Evolutionary conservation across 257 asterid genomes (phyloP).

Genomic region (Lavandula angustifolia): DNA sequence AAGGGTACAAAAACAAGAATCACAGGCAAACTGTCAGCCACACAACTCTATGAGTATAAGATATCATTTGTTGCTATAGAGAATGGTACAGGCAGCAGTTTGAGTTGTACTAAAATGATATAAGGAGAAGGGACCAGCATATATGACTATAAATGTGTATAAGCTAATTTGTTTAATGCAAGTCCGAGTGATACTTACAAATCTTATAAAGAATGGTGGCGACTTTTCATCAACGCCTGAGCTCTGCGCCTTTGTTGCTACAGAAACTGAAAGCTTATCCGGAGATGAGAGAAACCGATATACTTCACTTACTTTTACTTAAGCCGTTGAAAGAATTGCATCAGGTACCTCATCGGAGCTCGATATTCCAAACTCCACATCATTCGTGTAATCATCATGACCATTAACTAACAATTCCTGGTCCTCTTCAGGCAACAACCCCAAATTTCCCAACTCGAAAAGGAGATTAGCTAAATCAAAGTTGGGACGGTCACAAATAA

Average conservation of each 20-base stretch:
- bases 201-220: background rate
- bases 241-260: slow-evolving; percentile 4
- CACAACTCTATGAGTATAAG: too few relatives aligned
- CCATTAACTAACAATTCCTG: slow-evolving; percentile 13
- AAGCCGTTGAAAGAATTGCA: slow-evolving; percentile 42
- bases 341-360: slow-evolving; percentile 41
- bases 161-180: background rate
- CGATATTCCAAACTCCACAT: slow-evolving; percentile 12
- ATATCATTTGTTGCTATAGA: too few relatives aligned
- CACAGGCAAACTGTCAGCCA: too few relatives aligned
- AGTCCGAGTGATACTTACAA: background rate
- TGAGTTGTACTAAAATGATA: background rate
- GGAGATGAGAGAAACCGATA: slow-evolving; percentile 1
- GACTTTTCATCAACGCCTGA: background rate
- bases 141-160: background rate
- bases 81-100: too few relatives aligned
- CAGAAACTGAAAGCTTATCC: background rate
- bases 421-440: slow-evolving; percentile 42
- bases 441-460: slow-evolving; percentile 37
- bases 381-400: slow-evolving; percentile 6
- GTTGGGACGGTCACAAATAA: slow-evolving; percentile 30
- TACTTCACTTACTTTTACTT: slow-evolving; percentile 25
- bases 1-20: too few relatives aligned
- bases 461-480: slow-evolving; percentile 31
- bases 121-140: background rate